Evolutionary conservation across 2,329 filamentous ascomycete genomes (phyloP).

Genomic region (Penicillium crustosum): DNA sequence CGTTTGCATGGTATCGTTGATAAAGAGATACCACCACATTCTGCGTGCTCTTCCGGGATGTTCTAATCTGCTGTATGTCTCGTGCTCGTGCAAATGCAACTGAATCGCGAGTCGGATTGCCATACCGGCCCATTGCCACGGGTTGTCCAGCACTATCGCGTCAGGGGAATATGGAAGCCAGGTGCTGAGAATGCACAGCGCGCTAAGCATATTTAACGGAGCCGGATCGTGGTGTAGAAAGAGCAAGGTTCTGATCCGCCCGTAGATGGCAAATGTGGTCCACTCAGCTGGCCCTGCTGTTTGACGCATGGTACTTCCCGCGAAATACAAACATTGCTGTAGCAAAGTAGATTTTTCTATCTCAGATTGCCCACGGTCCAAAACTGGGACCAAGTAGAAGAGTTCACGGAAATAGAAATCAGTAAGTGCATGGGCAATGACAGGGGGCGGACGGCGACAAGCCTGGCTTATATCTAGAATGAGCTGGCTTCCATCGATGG

Average conservation of each 20-base stretch:
- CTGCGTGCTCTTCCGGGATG: slow-evolving; percentile 6
- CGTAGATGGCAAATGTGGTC: slow-evolving; percentile 10
- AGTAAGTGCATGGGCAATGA: slow-evolving; percentile 1
- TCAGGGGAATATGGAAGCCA: slow-evolving; percentile 9
- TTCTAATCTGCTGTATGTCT: slow-evolving; percentile 1
- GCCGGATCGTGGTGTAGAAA: slow-evolving; percentile 7
- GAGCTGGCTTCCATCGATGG: not conserved
- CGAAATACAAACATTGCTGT: slow-evolving; percentile 12
- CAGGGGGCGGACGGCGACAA: not conserved
- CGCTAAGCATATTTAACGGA: slow-evolving; percentile 6
- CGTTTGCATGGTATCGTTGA: slow-evolving; percentile 15
- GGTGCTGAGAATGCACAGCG: slow-evolving; percentile 7
- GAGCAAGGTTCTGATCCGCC: slow-evolving; percentile 10
- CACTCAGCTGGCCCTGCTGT: slow-evolving; percentile 7
- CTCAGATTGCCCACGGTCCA: slow-evolving; percentile 1
- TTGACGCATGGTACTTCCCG: slow-evolving; percentile 14
- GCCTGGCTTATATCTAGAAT: slow-evolving; percentile 5
- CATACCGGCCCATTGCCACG: slow-evolving; percentile 16
- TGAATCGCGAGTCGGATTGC: slow-evolving; percentile 12
- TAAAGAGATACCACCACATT: slow-evolving; percentile 16
- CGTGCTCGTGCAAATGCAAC: slow-evolving; percentile 8
- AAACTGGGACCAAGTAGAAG: slow-evolving; percentile 3
- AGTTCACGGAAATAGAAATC: slow-evolving; percentile 13
- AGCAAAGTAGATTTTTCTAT: slow-evolving; percentile 1
- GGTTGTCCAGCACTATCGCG: slow-evolving; percentile 9